Evolutionary conservation across 306 rosid species (phyloP).

Genomic region (Leucaena leucocephala): DNA sequence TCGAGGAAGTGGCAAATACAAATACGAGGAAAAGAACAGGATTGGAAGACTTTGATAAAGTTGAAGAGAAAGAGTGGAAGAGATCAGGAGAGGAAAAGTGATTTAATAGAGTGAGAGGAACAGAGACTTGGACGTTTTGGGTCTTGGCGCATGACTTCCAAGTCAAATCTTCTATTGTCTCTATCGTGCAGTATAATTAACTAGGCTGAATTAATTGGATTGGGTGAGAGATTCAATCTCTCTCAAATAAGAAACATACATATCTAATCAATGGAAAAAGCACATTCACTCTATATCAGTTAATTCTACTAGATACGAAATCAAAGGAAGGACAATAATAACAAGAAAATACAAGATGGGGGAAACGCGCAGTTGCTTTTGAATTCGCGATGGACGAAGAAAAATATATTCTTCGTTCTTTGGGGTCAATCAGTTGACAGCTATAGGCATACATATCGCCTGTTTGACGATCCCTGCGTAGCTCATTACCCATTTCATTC

Average conservation of each 20-base stretch:
- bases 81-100: neutral
- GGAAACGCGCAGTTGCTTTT: neutral
- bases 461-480: neutral
- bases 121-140: neutral
- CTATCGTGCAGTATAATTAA: neutral
- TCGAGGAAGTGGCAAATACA: neutral
- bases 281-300: neutral
- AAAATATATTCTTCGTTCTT: neutral
- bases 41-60: neutral
- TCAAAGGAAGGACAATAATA: neutral
- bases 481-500: neutral
- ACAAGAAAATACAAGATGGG: neutral
- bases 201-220: neutral
- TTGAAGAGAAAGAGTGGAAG: no score
- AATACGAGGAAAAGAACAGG: neutral
- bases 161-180: constrained; percentile 39
- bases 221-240: neutral
- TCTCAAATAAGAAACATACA: neutral
- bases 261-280: no score
- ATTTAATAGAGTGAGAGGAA: neutral
- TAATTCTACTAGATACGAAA: neutral
- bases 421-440: neutral
- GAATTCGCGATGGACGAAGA: neutral
- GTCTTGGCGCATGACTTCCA: constrained; percentile 40
- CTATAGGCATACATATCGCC: neutral